phyloP scores from a whole-genome alignment of 2,329 filamentous ascomycete genomes.

The Huntiella moniliformis region DNA sequence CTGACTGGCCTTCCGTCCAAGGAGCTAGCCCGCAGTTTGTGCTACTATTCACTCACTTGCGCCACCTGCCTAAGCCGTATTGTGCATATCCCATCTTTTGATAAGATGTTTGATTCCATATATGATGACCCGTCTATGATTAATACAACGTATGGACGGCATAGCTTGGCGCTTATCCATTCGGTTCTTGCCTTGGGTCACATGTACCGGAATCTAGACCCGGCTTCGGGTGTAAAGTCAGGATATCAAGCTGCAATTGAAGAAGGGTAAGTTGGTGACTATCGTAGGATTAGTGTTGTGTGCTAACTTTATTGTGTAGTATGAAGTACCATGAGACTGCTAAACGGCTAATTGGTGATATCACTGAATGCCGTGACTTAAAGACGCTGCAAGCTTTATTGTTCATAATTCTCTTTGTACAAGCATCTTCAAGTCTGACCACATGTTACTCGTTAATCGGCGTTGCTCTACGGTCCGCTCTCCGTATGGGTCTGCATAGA shows the following conservation, averaged over 20 bases:
- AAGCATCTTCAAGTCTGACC: conserved; percentile 59
- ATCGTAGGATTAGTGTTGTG: neutral
- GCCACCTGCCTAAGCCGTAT: conserved; percentile 45
- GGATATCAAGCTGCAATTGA: conserved; percentile 33
- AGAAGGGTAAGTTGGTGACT: conserved; percentile 31
- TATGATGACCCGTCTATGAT: conserved; percentile 50
- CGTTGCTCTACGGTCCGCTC: conserved; percentile 55
- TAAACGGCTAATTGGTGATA: conserved; percentile 43
- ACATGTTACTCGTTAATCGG: conserved; percentile 68
- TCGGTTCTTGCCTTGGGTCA: conserved; percentile 53
- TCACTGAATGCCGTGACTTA: conserved; percentile 54
- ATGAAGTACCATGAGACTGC: conserved; percentile 57
- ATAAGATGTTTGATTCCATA: conserved; percentile 54
- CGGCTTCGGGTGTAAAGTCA: conserved; percentile 27
- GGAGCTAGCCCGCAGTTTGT: conserved; percentile 33
- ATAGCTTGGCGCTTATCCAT: conserved; percentile 53
- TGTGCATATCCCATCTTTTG: conserved; percentile 68
- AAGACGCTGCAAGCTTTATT: conserved; percentile 55
- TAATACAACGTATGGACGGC: conserved; percentile 44
- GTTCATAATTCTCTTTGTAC: conserved; percentile 66
- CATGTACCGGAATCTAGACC: conserved; percentile 45
- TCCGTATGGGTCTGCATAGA: conserved; percentile 62
- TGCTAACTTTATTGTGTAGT: conserved; percentile 22
- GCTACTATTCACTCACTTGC: conserved; percentile 36
- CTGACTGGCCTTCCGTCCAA: conserved; percentile 50